phyloP scores from a whole-genome alignment of 2,329 filamentous ascomycete genomes.

The Teratosphaeria zuluensis region DNA sequence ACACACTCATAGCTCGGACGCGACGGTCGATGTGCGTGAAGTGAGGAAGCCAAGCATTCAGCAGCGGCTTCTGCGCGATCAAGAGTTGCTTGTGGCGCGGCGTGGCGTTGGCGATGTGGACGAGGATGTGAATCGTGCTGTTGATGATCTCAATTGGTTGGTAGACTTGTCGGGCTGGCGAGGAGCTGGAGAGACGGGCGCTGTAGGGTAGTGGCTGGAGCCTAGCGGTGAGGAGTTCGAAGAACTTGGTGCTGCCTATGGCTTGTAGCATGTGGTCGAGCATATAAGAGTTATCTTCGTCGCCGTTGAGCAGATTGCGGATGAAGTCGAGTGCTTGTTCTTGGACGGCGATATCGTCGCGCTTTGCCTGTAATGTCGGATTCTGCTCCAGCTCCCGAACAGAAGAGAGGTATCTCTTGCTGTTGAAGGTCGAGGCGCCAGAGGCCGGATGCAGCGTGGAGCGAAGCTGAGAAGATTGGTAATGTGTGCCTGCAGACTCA shows the following conservation, averaged over 20 bases:
- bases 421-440: conserved; percentile 12
- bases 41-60: conserved; percentile 63
- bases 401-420: conserved; percentile 18
- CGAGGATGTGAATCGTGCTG: conserved; percentile 70
- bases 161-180: conserved; percentile 25
- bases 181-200: conserved; percentile 11
- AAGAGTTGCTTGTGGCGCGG: conserved; percentile 69
- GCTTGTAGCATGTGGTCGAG: conserved; percentile 73
- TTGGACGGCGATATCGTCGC: conserved; percentile 76
- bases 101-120: conserved; percentile 77
- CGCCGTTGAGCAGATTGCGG: conserved; percentile 72
- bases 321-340: conserved; percentile 86
- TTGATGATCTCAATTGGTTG: conserved; percentile 56
- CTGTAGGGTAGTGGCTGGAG: conserved; percentile 41
- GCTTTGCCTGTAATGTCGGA: conserved; percentile 55
- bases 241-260: conserved; percentile 67
- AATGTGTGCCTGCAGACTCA: conserved; percentile 24
- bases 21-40: conserved; percentile 63
- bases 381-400: conserved; percentile 48
- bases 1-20: conserved; percentile 70
- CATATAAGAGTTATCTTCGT: conserved; percentile 51
- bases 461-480: conserved; percentile 25
- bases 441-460: conserved; percentile 19
- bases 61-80: conserved; percentile 64
- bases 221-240: conserved; percentile 72